Percentiles rank a stretch among this genome's conserved stretches.
Evolutionary conservation across 805 yeast species (phyloP).

Genomic region (Kazachstania martiniae): DNA sequence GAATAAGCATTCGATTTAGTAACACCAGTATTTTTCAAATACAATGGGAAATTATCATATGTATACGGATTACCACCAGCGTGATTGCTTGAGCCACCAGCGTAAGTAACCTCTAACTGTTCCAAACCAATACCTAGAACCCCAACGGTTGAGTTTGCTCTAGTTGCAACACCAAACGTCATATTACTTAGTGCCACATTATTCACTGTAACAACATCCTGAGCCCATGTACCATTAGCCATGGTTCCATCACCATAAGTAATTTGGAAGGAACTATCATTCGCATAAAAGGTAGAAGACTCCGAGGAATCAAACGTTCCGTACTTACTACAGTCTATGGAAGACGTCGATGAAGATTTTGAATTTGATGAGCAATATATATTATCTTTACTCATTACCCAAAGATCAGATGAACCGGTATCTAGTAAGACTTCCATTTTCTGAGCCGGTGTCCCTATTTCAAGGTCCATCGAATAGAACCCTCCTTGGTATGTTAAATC

Average conservation of each 20-base stretch:
- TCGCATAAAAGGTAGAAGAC: constrained; percentile 18
- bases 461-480: too few species aligned
- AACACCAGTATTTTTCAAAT: constrained; percentile 44
- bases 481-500: too few species aligned
- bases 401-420: constrained; percentile 66
- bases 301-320: constrained; percentile 25
- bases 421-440: constrained; percentile 46
- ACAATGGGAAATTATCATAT: constrained; percentile 60
- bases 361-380: constrained; percentile 23
- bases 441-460: constrained; percentile 54
- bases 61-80: constrained; percentile 20
- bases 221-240: constrained; percentile 34
- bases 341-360: background rate
- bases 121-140: constrained; percentile 46
- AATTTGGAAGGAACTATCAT: constrained; percentile 32
- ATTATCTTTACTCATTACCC: constrained; percentile 39
- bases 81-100: background rate
- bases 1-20: constrained; percentile 50
- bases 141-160: constrained; percentile 24
- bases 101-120: constrained; percentile 28
- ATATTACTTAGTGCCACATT: constrained; percentile 15
- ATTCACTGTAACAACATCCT: constrained; percentile 45
- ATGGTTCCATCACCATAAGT: constrained; percentile 41
- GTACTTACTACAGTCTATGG: constrained; percentile 1
- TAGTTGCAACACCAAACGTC: constrained; percentile 21